Conservation (phyloP, 805 yeast genomes). For the Yarrowia porcina region DNA sequence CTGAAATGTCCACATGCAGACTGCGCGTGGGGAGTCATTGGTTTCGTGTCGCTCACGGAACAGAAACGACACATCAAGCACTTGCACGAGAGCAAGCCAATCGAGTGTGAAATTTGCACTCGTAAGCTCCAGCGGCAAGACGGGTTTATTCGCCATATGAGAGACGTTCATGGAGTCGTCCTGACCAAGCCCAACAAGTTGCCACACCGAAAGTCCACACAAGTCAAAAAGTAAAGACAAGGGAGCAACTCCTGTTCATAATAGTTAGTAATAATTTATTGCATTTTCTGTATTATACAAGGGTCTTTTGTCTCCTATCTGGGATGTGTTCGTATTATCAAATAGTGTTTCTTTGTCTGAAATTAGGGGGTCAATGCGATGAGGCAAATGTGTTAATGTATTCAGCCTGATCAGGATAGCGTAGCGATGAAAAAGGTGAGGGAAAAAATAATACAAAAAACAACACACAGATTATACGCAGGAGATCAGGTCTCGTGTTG, state of each 20-base stretch:
- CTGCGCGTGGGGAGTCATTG: not conserved
- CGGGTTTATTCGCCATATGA: constrained; percentile 4
- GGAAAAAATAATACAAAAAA: not conserved
- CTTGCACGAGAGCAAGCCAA: not conserved
- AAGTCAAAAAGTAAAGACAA: not conserved
- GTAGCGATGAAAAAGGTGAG: not conserved
- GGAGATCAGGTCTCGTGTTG: not conserved
- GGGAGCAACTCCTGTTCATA: not conserved
- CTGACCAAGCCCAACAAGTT: not conserved
- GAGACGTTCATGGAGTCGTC: not conserved
- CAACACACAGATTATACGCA: too few species aligned
- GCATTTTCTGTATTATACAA: too few species aligned
- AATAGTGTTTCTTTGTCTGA: not conserved
- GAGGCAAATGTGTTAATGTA: not conserved
- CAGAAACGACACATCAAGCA: not conserved
- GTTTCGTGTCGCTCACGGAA: constrained; percentile 2
- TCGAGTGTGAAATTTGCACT: not conserved
- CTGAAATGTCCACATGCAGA: not conserved
- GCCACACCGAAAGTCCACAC: not conserved
- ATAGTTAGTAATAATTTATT: not conserved
- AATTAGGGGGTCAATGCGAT: not conserved
- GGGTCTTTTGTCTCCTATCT: too few species aligned
- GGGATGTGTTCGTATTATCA: not conserved
- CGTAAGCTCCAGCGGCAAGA: not conserved
- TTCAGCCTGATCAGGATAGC: not conserved